Evolutionary conservation across 768 basidiomycete species (phyloP).

Genomic region (Galerina sulciceps): DNA sequence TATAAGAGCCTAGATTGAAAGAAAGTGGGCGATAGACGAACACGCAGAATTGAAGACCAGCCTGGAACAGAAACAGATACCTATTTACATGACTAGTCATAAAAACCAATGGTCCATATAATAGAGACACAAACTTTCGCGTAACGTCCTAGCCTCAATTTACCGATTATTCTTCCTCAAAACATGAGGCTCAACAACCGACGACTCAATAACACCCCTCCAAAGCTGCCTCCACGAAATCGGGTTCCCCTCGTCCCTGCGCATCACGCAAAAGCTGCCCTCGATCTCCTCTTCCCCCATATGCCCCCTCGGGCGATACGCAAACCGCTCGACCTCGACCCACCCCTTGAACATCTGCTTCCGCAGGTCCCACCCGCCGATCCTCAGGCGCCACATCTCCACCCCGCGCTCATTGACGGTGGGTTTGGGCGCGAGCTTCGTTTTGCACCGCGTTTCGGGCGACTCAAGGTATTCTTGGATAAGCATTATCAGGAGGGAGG

Average conservation of each 20-base stretch:
- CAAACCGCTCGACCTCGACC: conserved; percentile 71
- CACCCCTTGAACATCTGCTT: conserved; percentile 73
- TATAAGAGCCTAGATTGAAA: too few relatives aligned
- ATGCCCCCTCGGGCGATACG: conserved; percentile 22
- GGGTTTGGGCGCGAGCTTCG: conserved; percentile 11
- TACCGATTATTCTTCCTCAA: conserved; percentile 29
- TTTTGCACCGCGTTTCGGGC: conserved; percentile 54
- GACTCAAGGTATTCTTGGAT: conserved; percentile 57
- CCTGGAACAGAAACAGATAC: too few relatives aligned
- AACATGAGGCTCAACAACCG: conserved; percentile 63
- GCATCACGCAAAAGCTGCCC: conserved; percentile 74
- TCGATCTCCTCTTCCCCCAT: conserved; percentile 32
- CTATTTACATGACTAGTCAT: too few relatives aligned
- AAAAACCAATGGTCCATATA: too few relatives aligned
- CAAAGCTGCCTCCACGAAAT: conserved; percentile 80
- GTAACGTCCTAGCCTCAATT: too few relatives aligned
- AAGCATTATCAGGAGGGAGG: conserved; percentile 53
- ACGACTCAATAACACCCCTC: conserved; percentile 61
- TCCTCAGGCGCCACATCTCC: conserved; percentile 45
- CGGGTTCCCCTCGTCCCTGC: conserved; percentile 76
- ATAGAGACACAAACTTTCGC: too few relatives aligned
- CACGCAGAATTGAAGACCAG: too few relatives aligned
- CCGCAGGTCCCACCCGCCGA: conserved; percentile 73
- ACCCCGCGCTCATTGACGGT: conserved; percentile 15
- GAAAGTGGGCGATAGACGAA: too few relatives aligned